Evolutionary conservation across 768 basidiomycete genomes (phyloP), one percentile per base, ranked within the genome.

Genomic region (Tephrocybe rancida): DNA sequence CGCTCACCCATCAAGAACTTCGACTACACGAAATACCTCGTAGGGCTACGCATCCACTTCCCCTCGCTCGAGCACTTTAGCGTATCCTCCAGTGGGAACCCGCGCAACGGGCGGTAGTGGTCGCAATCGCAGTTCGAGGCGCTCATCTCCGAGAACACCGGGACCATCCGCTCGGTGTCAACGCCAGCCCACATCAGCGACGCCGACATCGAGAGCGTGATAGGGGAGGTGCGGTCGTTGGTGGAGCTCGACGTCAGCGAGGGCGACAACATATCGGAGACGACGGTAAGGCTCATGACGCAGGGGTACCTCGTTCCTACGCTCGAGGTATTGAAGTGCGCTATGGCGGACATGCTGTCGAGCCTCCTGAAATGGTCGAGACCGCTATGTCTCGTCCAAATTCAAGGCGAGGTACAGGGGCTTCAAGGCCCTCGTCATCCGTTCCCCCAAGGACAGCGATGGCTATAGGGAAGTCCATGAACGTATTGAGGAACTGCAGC

Each of bases 311-410:
- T 60, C 14, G 51, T 21, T 2, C 32, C 47, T 10, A 29, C 32
- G 58, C 50, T 56, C 16, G 54, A 59, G 18, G 29, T 51, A 11
- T n/a, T 58, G 10, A 58, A 30, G 22, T 58, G 29, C 29, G 5
- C 29, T 30, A 30, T 59, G 11, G 50, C 50, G 10, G 24, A 30
- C 11, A 18, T 52, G 37, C 24, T 59, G 22, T 44, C 50, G 8
- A 32, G 30, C 24, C 55, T 59, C 32, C 45, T 59, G 13, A 54
- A 59, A 59, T 59, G 58, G 41, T 59, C 21, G 58, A 59, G 46
- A 54, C 18, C 49, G 58, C 3, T 55, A 48, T 37, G 54, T 55
- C 21, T 18, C 50, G 7, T 26, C 22, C 16, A 59, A 42, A 42
- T 44, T 29, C 2, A 35, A 44, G n/a, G 44, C 46, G 24, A 22